Conservation (phyloP, 331 rosid genomes). For the Malus hybrid region DNA sequence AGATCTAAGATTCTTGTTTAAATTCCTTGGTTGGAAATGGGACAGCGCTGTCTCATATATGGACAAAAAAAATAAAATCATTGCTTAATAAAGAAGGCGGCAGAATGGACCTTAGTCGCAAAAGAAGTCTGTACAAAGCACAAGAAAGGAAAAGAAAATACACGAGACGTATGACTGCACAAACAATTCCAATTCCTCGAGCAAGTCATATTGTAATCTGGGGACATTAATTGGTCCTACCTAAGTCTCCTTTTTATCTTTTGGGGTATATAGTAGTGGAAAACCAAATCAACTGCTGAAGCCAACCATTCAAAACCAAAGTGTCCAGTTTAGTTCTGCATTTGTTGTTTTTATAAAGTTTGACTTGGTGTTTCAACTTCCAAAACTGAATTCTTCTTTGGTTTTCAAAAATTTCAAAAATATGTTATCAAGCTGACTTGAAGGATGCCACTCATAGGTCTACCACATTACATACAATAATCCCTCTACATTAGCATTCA, state of each 20-base stretch:
- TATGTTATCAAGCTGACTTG: background rate
- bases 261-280: background rate
- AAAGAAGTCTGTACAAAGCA: background rate
- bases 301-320: background rate
- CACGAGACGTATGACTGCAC: background rate
- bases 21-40: background rate
- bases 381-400: background rate
- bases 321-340: background rate
- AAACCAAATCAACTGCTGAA: background rate
- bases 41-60: background rate
- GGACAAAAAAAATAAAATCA: background rate
- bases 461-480: background rate
- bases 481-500: background rate
- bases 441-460: background rate
- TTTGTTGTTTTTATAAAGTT: background rate
- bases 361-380: background rate
- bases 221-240: background rate
- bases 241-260: background rate
- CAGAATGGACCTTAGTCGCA: background rate
- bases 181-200: background rate
- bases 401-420: background rate
- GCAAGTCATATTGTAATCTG: background rate
- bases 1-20: background rate
- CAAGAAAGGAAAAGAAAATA: background rate
- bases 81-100: background rate